Evolutionary conservation across 163 green algal genomes (phyloP).

Genomic region (Scenedesmus sp.): DNA sequence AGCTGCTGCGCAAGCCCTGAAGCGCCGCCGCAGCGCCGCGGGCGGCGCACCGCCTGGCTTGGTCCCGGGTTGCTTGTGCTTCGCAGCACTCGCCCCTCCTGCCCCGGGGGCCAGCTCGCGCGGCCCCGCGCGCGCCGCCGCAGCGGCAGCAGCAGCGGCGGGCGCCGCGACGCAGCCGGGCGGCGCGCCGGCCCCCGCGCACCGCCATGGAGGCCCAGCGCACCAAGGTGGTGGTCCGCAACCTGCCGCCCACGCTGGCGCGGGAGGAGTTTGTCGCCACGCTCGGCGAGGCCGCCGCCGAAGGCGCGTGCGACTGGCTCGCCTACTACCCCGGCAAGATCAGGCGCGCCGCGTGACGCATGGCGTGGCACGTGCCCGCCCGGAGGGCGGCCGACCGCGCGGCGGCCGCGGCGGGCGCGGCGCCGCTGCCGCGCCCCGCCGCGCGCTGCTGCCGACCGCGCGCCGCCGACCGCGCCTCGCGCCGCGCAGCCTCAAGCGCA

Average conservation of each 20-base stretch:
- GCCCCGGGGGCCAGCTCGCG: too few species aligned
- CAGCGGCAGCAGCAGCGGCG: too few species aligned
- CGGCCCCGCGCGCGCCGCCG: too few species aligned
- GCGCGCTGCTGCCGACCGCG: not conserved
- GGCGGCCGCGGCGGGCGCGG: not conserved
- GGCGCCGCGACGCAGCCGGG: too few species aligned
- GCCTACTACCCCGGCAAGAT: conserved; percentile 79
- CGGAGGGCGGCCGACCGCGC: too few species aligned
- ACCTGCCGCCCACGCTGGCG: conserved; percentile 72
- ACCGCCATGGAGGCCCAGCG: conserved; percentile 12
- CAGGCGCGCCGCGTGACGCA: conserved; percentile 53
- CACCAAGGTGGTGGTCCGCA: conserved; percentile 82
- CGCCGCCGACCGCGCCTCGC: not conserved
- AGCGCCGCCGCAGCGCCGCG: too few species aligned
- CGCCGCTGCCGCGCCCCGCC: not conserved
- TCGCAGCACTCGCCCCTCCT: too few species aligned
- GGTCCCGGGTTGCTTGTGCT: too few species aligned
- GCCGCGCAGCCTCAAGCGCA: conserved; percentile 67
- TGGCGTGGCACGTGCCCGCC: too few species aligned
- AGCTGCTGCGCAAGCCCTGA: too few species aligned
- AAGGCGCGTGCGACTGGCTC: conserved; percentile 72
- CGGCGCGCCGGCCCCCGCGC: too few species aligned
- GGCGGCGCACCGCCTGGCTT: too few species aligned
- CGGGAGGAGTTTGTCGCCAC: conserved; percentile 61
- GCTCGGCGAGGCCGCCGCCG: conserved; percentile 56